Percentiles rank a stretch among this genome's conserved stretches.
Conservation (phyloP, 257 asterid species). For the Leptodermis oblonga region DNA sequence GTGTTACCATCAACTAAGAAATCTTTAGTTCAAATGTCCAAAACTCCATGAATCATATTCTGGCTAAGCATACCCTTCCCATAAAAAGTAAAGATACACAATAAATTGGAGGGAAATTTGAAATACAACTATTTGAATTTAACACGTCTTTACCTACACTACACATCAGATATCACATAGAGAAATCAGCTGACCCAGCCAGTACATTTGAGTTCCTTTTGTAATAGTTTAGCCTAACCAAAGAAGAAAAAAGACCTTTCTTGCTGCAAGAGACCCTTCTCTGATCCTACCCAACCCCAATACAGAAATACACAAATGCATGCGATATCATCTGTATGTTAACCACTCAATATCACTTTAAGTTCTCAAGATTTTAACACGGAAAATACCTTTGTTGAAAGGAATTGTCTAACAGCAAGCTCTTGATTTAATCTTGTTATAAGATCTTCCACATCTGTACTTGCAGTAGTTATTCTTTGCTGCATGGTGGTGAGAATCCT, state of each 20-base stretch:
- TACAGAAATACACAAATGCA: background rate
- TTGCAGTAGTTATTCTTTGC: slow-evolving; percentile 40
- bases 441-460: slow-evolving; percentile 51
- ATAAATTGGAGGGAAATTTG: background rate
- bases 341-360: background rate
- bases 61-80: background rate
- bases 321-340: background rate
- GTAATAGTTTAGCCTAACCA: background rate
- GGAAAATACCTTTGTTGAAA: slow-evolving; percentile 47
- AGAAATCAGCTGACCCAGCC: background rate
- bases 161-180: background rate
- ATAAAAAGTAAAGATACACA: background rate
- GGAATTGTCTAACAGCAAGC: slow-evolving; percentile 49
- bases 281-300: background rate
- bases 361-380: background rate
- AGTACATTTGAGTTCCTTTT: background rate
- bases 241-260: background rate
- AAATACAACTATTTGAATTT: background rate
- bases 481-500: slow-evolving; percentile 38
- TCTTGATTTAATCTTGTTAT: slow-evolving; percentile 52
- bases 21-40: background rate
- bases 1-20: background rate
- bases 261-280: background rate
- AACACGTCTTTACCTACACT: background rate
- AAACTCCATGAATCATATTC: background rate